A percentile compares a stretch with the other conserved stretches of the same genome.
These are phyloP conservation scores for Hibiscus mutabilis DNA, from an alignment of 345 rosid genomes.

Conservation along the genomic window DNA sequence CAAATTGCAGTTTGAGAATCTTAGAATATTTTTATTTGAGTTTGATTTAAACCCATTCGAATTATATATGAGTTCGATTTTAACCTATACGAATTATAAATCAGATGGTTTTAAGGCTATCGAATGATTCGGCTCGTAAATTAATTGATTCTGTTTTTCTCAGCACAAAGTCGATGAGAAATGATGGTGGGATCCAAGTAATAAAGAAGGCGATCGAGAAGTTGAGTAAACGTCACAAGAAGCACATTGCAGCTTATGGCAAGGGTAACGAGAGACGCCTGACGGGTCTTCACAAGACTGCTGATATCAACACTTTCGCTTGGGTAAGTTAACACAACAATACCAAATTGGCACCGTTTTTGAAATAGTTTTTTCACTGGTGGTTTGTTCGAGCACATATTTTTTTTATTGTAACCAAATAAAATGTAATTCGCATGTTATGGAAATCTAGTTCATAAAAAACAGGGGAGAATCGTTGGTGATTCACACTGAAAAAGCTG, in stretches of 20 bases:
- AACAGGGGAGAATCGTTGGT: no score
- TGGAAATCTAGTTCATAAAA: no score
- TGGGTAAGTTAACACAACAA: slow-evolving; percentile 36
- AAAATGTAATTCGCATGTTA: neutral
- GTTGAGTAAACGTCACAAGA: slow-evolving; percentile 58
- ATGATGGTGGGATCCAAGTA: slow-evolving; percentile 53
- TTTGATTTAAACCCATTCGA: neutral
- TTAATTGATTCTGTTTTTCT: neutral
- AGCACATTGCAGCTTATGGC: slow-evolving; percentile 75
- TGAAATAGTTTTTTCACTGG: no score
- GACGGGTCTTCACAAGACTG: slow-evolving; percentile 80
- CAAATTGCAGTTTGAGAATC: no score
- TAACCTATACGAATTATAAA: neutral
- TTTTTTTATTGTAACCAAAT: neutral
- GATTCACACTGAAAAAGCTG: slow-evolving; percentile 63
- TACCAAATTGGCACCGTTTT: no score
- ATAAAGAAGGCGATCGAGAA: slow-evolving; percentile 77
- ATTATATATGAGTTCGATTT: neutral
- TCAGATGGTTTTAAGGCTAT: neutral
- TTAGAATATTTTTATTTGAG: neutral
- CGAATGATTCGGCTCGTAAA: no score
- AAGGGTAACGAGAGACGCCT: slow-evolving; percentile 74
- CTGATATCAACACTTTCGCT: slow-evolving; percentile 64
- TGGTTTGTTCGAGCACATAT: no score
- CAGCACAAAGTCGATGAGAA: slow-evolving; percentile 81